These are phyloP conservation scores for Penicillium palitans DNA, from an alignment of 2,329 filamentous ascomycete genomes.

Conservation along the genomic window DNA sequence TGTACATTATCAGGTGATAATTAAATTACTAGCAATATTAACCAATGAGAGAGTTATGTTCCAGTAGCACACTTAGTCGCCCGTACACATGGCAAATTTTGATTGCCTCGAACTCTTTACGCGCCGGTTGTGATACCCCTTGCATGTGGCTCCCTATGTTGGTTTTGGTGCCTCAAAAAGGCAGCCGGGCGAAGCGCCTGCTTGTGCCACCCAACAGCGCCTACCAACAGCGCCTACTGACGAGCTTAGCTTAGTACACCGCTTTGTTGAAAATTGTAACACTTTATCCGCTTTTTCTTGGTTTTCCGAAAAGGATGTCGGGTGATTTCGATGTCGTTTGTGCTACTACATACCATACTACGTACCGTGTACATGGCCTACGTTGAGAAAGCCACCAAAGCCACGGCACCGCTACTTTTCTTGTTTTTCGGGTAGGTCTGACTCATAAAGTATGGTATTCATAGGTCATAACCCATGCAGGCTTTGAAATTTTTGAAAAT, in stretches of 20 bases:
- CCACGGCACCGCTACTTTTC: background rate
- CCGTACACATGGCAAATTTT: background rate
- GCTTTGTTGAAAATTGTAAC: background rate
- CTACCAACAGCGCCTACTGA: background rate
- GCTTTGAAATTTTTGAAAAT: no score
- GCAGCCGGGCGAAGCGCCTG: background rate
- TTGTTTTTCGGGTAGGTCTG: constrained; percentile 32
- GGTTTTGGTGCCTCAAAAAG: background rate
- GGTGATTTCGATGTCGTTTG: background rate
- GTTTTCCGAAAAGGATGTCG: background rate
- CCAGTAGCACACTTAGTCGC: no score
- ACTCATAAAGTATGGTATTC: no score
- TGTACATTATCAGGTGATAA: no score
- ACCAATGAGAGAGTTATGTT: no score
- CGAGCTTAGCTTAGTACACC: background rate
- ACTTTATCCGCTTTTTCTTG: background rate
- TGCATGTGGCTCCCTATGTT: background rate
- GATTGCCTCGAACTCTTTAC: background rate
- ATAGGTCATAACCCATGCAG: no score
- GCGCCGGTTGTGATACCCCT: background rate
- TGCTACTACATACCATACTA: background rate
- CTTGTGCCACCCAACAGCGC: background rate
- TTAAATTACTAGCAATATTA: no score
- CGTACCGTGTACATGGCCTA: background rate
- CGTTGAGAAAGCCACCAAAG: background rate